Base-by-base conservation (phyloP, 768 basidiomycete species). In the Pisolithus sp. region DNA sequence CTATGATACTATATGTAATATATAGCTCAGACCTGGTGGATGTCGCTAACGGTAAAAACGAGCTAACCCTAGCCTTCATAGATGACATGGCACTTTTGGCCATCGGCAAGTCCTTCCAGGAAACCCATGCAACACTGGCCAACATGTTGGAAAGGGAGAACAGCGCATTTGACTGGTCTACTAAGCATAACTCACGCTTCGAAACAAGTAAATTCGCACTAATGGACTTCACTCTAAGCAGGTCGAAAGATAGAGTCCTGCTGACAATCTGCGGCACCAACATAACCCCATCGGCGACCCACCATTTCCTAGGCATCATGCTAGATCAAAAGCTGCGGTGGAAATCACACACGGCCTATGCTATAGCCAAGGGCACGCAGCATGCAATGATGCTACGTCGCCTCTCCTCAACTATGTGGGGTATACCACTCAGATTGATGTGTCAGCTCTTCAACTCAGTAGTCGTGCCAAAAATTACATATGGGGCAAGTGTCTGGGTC, bases 291-390 rank as follows among this genome's bases (percentile, higher is more conserved):
- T 0, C 20, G 8, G 24, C 36, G 5, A 47, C 36, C 1, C 39
- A 38, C 28, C n/a, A 30, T 3, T 54, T 57, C 7, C 50, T 51
- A 12, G 28, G 54, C 1, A 28, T 57, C 0, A 34, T 57, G 1
- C 17, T 57, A 0, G 20, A 54, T 46, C 53, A 55, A 18, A 42
- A 46, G 28, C 50, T 47, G 1, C 7, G 21, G 1, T 51, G 47
- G 42, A 50, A 45, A 18, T 5, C 7, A 3, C 50, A 54, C 2
- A 10, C 45, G n/a, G 34, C 34, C 0, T 5, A 38, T 0, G 24
- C 52, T 0, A 23, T 53, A 0, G 42, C 40, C 4, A 53, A 53
- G 18, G 48, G 52, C 2, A 37, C 36, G 2, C 26, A 24, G 12
- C 49, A 53, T 5, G 41, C 48, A 0, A n/a, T 53, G 2, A 30